Evolutionary conservation across 257 asterid genomes (phyloP).

Genomic region (Fraxinus americana): DNA sequence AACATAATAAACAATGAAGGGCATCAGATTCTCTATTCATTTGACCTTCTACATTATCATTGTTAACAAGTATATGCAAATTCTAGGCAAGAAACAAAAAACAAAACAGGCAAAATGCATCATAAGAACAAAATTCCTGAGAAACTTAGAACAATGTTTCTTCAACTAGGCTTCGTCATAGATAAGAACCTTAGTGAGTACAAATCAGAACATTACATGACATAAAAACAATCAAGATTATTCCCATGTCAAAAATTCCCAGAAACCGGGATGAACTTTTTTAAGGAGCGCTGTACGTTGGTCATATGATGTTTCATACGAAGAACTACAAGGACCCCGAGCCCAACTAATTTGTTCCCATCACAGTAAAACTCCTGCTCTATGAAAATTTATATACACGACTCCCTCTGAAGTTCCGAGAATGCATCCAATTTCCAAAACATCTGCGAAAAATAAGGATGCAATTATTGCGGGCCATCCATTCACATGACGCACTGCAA

Average conservation of each 20-base stretch:
- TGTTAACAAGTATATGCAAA: neutral
- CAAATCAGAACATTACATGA: neutral
- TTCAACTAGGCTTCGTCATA: neutral
- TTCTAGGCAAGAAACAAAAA: neutral
- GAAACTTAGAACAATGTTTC: neutral
- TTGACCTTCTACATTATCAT: conserved; percentile 22
- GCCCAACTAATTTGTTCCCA: neutral
- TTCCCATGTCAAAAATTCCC: conserved; percentile 42
- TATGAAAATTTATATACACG: conserved; percentile 21
- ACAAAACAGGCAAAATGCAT: neutral
- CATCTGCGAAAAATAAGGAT: conserved; percentile 35
- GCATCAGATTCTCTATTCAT: conserved; percentile 34
- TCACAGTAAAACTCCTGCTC: too few relatives aligned
- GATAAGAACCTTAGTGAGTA: neutral
- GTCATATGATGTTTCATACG: conserved; percentile 19
- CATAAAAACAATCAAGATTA: conserved; percentile 26
- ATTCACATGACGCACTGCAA: conserved; percentile 32
- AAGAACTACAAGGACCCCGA: conserved; percentile 19
- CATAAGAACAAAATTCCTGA: neutral
- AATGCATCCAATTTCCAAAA: conserved; percentile 31
- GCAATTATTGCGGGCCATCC: conserved; percentile 34
- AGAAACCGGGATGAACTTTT: conserved; percentile 8
- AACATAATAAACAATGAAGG: conserved; percentile 20
- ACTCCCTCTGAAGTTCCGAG: conserved; percentile 44
- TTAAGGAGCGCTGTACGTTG: too few relatives aligned